Evolutionary conservation across 306 rosid genomes (phyloP).

Genomic region (Begonia masoniana): DNA sequence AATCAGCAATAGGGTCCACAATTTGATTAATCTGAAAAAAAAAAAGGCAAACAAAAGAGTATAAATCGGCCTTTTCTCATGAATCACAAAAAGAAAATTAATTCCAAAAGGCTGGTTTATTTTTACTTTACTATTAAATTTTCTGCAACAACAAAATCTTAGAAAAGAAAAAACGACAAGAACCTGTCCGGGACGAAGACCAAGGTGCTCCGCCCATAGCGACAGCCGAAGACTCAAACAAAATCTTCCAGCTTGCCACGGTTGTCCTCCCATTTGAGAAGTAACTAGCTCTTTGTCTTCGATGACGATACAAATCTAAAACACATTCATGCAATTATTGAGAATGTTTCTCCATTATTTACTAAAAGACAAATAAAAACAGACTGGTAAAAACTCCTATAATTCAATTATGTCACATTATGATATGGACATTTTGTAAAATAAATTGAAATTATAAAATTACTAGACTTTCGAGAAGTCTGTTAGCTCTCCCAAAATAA

Average conservation of each 20-base stretch:
- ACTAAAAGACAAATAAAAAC: too few relatives aligned
- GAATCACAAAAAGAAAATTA: too few relatives aligned
- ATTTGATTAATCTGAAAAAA: slow-evolving; percentile 46
- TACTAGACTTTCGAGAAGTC: too few relatives aligned
- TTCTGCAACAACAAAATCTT: too few relatives aligned
- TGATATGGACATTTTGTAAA: too few relatives aligned
- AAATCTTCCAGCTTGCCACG: slow-evolving; percentile 89
- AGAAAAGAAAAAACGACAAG: background rate
- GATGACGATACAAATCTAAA: slow-evolving; percentile 69
- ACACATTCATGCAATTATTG: slow-evolving; percentile 13
- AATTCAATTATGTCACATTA: too few relatives aligned
- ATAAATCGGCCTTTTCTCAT: background rate
- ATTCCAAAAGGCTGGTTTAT: too few relatives aligned
- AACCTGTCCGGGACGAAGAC: slow-evolving; percentile 69
- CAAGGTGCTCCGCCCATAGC: slow-evolving; percentile 96
- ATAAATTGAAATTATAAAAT: too few relatives aligned
- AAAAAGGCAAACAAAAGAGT: slow-evolving; percentile 4
- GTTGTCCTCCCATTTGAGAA: slow-evolving; percentile 83
- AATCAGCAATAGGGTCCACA: slow-evolving; percentile 64
- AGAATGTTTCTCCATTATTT: too few relatives aligned
- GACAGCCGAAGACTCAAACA: slow-evolving; percentile 73
- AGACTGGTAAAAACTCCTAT: too few relatives aligned
- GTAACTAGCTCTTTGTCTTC: slow-evolving; percentile 68
- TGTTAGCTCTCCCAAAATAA: too few relatives aligned
- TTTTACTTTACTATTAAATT: too few relatives aligned